phyloP scores from a whole-genome alignment of 2,329 filamentous ascomycete species.

The Aureobasidium musti region DNA sequence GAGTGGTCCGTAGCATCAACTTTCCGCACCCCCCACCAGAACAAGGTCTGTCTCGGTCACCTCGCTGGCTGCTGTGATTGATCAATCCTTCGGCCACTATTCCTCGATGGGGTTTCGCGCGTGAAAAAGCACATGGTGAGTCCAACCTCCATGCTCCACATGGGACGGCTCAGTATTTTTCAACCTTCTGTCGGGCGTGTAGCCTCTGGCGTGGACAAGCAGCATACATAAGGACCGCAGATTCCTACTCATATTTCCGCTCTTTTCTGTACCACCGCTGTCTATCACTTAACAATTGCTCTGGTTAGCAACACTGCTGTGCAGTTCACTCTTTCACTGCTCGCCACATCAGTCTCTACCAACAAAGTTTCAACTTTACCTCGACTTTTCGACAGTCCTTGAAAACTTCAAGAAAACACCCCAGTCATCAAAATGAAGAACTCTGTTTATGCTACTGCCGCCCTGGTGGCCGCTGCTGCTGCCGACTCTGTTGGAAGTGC shows the following conservation, averaged over 20 bases:
- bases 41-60: conserved; percentile 11
- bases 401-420: conserved; percentile 28
- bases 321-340: conserved; percentile 41
- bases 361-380: conserved; percentile 25
- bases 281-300: conserved; percentile 38
- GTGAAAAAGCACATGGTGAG: conserved; percentile 30
- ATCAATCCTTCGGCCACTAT: conserved; percentile 23
- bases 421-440: conserved; percentile 34
- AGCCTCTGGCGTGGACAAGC: conserved; percentile 11
- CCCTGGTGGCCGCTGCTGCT: conserved; percentile 33
- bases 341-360: conserved; percentile 37
- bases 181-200: conserved; percentile 25
- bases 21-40: conserved; percentile 19
- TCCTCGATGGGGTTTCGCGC: conserved; percentile 28
- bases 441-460: conserved; percentile 36
- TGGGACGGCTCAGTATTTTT: conserved; percentile 32
- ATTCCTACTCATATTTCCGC: conserved; percentile 8
- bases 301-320: conserved; percentile 41
- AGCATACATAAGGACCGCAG: conserved; percentile 32
- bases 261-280: conserved; percentile 32
- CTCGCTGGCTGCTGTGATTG: conserved; percentile 27
- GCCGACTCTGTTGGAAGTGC: conserved; percentile 35
- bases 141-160: conserved; percentile 26
- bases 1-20: conserved; percentile 28
- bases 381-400: conserved; percentile 14